These are phyloP conservation scores for Solanum piurae DNA, from an alignment of 257 asterid genomes.

Conservation along the genomic window DNA sequence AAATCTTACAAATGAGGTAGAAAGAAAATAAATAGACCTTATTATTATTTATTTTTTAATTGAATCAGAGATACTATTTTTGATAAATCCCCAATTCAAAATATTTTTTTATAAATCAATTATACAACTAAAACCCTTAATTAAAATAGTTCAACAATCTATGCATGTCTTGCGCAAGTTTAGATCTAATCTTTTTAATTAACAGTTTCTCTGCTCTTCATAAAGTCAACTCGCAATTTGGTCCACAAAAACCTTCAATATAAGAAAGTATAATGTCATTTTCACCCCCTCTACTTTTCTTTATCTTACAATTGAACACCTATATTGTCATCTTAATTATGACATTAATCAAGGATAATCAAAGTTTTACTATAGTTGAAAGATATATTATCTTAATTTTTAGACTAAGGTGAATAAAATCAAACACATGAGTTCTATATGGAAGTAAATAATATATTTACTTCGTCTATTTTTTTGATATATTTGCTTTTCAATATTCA, in stretches of 20 bases:
- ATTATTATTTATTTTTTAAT: too few species aligned
- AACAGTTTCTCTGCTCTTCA: background rate
- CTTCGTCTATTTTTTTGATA: background rate
- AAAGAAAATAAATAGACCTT: fast-evolving
- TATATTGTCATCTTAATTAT: background rate
- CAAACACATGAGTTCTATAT: background rate
- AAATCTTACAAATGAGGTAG: background rate
- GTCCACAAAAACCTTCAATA: constrained; percentile 6
- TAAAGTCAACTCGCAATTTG: constrained; percentile 30
- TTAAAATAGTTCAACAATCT: background rate
- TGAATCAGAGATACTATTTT: fast-evolving
- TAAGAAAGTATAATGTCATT: background rate
- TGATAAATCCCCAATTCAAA: background rate
- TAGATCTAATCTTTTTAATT: constrained; percentile 11
- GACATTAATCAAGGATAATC: background rate
- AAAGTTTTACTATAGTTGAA: background rate
- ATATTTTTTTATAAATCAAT: too few species aligned
- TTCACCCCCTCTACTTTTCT: background rate
- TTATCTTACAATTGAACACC: background rate
- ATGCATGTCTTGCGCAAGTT: constrained; percentile 17
- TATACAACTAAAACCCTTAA: background rate
- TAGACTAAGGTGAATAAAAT: background rate
- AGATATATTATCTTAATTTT: background rate
- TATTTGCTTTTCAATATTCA: background rate
- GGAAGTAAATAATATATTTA: background rate